Percentiles rank a stretch among this genome's conserved stretches.
Conservation (phyloP, 2,329 filamentous ascomycete genomes). For the Ceratocystis ficicola region DNA sequence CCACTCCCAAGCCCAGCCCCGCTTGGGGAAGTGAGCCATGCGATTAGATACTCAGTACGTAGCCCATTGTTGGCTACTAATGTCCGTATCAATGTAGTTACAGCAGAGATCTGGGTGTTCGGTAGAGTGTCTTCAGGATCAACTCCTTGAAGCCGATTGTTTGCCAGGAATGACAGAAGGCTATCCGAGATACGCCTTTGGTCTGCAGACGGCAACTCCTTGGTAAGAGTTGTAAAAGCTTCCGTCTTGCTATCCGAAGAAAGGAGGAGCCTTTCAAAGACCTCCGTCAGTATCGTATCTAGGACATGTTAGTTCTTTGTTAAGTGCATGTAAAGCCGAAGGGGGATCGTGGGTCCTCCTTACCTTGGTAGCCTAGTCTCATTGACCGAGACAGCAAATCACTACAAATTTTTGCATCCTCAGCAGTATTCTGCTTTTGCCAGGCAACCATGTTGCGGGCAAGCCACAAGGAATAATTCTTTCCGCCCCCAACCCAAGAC, state of each 20-base stretch:
- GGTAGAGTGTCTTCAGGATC: constrained; percentile 26
- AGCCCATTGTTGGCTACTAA: constrained; percentile 38
- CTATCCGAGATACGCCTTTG: constrained; percentile 26
- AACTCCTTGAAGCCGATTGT: constrained; percentile 33
- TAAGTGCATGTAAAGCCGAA: neutral
- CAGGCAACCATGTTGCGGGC: constrained; percentile 47
- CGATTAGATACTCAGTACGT: constrained; percentile 43
- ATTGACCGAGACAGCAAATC: constrained; percentile 48
- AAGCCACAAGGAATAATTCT: constrained; percentile 58
- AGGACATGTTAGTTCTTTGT: constrained; percentile 7
- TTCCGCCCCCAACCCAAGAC: constrained; percentile 53
- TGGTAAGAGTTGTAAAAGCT: constrained; percentile 27
- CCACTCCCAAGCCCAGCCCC: constrained; percentile 53
- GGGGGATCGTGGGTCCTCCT: constrained; percentile 22
- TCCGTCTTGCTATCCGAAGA: constrained; percentile 24
- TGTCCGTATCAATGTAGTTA: constrained; percentile 43
- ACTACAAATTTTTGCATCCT: constrained; percentile 34
- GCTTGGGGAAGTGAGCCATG: constrained; percentile 53
- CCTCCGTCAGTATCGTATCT: constrained; percentile 20
- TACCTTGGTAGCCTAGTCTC: constrained; percentile 62
- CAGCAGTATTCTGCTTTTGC: constrained; percentile 29
- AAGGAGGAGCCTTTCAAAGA: constrained; percentile 33
- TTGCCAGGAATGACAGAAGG: constrained; percentile 35
- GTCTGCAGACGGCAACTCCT: constrained; percentile 12
- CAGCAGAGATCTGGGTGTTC: constrained; percentile 38